Evolutionary conservation across 768 basidiomycete genomes (phyloP).

Genomic region (Lactarius akahatsu): DNA sequence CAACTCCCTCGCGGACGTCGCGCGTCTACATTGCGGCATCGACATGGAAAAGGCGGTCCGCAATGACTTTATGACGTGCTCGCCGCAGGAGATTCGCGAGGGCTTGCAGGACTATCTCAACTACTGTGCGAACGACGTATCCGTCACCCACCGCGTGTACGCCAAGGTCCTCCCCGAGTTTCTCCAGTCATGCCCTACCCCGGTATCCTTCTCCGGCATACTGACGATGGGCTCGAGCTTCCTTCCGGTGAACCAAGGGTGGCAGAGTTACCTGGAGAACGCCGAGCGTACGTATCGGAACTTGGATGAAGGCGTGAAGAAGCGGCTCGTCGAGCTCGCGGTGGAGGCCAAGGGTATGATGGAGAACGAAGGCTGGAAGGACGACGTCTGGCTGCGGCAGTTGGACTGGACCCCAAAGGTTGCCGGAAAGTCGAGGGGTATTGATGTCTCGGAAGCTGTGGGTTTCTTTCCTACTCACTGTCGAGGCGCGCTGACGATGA

Average conservation of each 20-base stretch:
- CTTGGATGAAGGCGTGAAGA: constrained; percentile 61
- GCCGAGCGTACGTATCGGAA: constrained; percentile 77
- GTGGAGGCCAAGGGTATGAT: constrained; percentile 52
- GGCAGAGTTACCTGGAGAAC: constrained; percentile 77
- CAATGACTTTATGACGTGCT: constrained; percentile 69
- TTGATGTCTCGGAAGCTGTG: constrained; percentile 40
- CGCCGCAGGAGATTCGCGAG: constrained; percentile 61
- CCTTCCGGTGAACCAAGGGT: constrained; percentile 84
- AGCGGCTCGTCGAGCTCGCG: constrained; percentile 66
- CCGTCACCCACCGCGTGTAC: constrained; percentile 81
- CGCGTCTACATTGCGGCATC: constrained; percentile 83
- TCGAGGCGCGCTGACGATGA: neutral
- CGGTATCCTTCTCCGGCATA: constrained; percentile 89
- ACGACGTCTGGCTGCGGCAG: constrained; percentile 83
- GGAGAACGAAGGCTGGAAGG: constrained; percentile 55
- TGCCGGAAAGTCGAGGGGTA: constrained; percentile 65
- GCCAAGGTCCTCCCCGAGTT: constrained; percentile 76
- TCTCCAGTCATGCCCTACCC: constrained; percentile 80
- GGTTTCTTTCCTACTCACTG: constrained; percentile 12
- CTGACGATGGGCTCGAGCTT: constrained; percentile 91
- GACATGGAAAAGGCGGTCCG: constrained; percentile 75
- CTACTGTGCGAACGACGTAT: constrained; percentile 87
- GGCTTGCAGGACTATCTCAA: constrained; percentile 70
- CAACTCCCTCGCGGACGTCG: constrained; percentile 91
- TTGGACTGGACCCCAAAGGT: constrained; percentile 94